Evolutionary conservation across 129 eudicot species (phyloP).

Genomic region (Calendula officinalis): DNA sequence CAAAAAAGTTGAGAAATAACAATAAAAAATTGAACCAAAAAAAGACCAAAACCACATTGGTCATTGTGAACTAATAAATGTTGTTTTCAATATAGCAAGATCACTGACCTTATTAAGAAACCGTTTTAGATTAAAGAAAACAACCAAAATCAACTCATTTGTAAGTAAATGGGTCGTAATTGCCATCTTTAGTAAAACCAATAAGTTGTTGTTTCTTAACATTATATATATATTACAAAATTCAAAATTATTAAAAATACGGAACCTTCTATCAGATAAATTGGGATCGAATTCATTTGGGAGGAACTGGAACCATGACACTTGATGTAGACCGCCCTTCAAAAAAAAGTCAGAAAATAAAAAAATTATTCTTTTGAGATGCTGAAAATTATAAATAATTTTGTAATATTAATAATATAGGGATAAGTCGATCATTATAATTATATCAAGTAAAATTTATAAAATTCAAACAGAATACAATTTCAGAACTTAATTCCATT

Average conservation of each 20-base stretch:
- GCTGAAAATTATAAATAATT: too few relatives aligned
- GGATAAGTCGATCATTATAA: not conserved
- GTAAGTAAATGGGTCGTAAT: slow-evolving; percentile 4
- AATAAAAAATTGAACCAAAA: not conserved
- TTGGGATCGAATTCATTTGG: slow-evolving; percentile 70
- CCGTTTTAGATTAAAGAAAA: not conserved
- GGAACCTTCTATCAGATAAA: slow-evolving; percentile 73
- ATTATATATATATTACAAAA: not conserved
- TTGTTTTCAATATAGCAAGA: too few relatives aligned
- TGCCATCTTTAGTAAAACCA: not conserved
- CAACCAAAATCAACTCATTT: not conserved
- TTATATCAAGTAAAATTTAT: not conserved
- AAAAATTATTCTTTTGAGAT: not conserved
- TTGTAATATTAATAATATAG: slow-evolving; percentile 2
- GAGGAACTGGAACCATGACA: slow-evolving; percentile 98
- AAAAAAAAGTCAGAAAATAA: slow-evolving; percentile 26
- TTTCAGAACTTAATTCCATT: slow-evolving; percentile 9
- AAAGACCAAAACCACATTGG: not conserved
- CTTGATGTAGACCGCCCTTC: slow-evolving; percentile 94
- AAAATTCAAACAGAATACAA: slow-evolving; percentile 6
- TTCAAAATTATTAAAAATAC: slow-evolving; percentile 1
- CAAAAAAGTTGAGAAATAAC: not conserved
- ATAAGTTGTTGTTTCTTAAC: slow-evolving; percentile 9
- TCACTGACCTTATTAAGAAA: too few relatives aligned
- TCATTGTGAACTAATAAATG: too few relatives aligned